Evolutionary conservation across 768 basidiomycete species (phyloP), one percentile per base, ranked within the genome.

Genomic region (Podaxis carcinomalis): DNA sequence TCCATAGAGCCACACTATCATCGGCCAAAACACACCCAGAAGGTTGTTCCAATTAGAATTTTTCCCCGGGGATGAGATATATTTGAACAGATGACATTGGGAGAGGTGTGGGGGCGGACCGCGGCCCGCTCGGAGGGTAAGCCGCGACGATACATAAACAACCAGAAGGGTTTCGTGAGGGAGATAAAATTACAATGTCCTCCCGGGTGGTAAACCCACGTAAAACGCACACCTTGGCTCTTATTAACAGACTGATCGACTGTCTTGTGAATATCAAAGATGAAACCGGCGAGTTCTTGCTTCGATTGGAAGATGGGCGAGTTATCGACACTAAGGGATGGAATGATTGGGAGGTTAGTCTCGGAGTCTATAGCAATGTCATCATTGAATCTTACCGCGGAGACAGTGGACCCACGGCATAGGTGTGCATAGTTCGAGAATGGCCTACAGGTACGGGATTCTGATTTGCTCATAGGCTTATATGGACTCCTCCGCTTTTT

Each of bases 271-370:
- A 81, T 59, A 82, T 84, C 69, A 74, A 80, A 61, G 83, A 84
- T 68, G 75, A 76, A 63, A 78, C 76, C 0, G 82, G 83, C 39
- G 76, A 82, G 67, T 84, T 80, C 69, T 67, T 85, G 19, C 65
- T 82, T 68, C 71, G 74, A 11, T 68, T 82, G n/a, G 70, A 71
- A 13, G 80, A 84, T 68, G 82, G 82, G 4, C 74, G 80, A 27
- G 68, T 80, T 40, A 81, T 84, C 44, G 82, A 85, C 63, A 84
- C 83, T 0, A 85, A 85, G 63, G 80, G 80, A 5, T 84, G 82
- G 82, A 75, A 81, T 57, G 81, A 82, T 57, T 85, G 83, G 82
- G 81, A 83, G 68, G 77, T 74, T 47, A 61, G 71, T 60, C 32
- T 14, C 19, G 7, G 9, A 46, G 35, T 5, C 44, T 19, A 3